phyloP scores from a whole-genome alignment of 1,284 basidiomycete genomes.

The Leccinum laetum region DNA sequence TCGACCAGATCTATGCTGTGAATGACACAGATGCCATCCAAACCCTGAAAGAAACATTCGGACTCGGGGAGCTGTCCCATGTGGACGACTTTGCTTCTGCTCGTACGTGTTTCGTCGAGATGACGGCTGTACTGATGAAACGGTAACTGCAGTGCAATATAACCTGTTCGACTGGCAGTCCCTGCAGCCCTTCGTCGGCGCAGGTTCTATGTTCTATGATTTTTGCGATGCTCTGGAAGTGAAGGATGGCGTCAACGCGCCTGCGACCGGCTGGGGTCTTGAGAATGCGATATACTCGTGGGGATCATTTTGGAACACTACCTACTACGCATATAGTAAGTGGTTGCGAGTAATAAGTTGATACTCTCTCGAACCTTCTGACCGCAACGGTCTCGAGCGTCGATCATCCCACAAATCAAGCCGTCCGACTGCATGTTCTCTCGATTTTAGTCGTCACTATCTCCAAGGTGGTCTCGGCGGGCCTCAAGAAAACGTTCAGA shows the following conservation, averaged over 20 bases:
- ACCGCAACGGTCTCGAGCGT: too few relatives aligned
- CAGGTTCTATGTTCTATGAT: slow-evolving; percentile 48
- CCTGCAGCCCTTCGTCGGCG: slow-evolving; percentile 37
- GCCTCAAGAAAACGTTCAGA: too few relatives aligned
- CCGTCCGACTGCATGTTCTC: too few relatives aligned
- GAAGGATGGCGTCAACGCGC: not conserved
- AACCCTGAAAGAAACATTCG: slow-evolving; percentile 55
- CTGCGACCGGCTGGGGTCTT: slow-evolving; percentile 17
- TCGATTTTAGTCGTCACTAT: too few relatives aligned
- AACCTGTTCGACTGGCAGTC: slow-evolving; percentile 50
- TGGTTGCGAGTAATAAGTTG: not conserved
- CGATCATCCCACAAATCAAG: too few relatives aligned
- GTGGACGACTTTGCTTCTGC: slow-evolving; percentile 68
- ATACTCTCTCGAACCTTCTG: too few relatives aligned
- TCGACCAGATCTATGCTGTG: slow-evolving; percentile 56
- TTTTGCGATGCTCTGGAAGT: slow-evolving; percentile 54
- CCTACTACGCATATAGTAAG: not conserved
- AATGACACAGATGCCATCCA: slow-evolving; percentile 47
- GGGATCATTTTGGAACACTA: not conserved
- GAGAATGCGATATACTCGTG: not conserved
- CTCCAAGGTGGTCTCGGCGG: too few relatives aligned
- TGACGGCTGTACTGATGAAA: not conserved
- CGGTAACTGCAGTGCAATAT: slow-evolving; percentile 45
- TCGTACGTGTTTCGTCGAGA: slow-evolving; percentile 23
- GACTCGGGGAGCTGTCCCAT: slow-evolving; percentile 56